phyloP scores from a whole-genome alignment of 163 green algal genomes.

The Scenedesmus sp. region DNA sequence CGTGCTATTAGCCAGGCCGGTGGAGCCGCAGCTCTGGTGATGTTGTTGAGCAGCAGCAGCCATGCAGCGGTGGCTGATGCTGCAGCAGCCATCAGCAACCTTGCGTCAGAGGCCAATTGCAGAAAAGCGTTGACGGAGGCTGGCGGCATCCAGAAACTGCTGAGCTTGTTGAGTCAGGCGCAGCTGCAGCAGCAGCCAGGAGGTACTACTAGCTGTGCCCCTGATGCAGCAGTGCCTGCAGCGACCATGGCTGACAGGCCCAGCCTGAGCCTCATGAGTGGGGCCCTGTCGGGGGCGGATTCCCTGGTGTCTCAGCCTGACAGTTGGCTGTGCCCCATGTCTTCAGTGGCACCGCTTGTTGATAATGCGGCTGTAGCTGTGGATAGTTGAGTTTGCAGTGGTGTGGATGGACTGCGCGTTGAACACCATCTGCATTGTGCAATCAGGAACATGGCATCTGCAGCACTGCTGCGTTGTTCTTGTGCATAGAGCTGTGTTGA shows the following conservation, averaged over 20 bases:
- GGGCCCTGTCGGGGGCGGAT: neutral
- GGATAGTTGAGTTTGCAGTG: neutral
- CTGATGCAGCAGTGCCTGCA: neutral
- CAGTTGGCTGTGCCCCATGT: constrained; percentile 2
- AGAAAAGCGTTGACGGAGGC: neutral
- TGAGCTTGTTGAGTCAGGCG: neutral
- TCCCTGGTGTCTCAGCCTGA: neutral
- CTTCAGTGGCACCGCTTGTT: neutral
- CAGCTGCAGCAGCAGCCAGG: neutral
- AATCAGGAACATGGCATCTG: no score
- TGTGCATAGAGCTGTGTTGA: no score
- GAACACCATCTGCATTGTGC: no score
- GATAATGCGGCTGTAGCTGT: neutral
- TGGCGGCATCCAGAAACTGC: neutral
- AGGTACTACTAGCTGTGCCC: neutral
- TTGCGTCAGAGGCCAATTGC: neutral
- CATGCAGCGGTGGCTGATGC: neutral
- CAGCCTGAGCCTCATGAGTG: neutral
- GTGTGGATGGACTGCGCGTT: neutral
- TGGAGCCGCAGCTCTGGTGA: neutral
- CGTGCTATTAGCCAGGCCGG: neutral
- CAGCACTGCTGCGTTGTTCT: no score
- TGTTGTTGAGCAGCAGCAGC: neutral
- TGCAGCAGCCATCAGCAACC: neutral
- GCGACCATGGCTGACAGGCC: neutral